Evolutionary conservation across 139 green algal species (phyloP), one percentile per base, ranked within the genome.

Genomic region (Chlamydomonas sp.): DNA sequence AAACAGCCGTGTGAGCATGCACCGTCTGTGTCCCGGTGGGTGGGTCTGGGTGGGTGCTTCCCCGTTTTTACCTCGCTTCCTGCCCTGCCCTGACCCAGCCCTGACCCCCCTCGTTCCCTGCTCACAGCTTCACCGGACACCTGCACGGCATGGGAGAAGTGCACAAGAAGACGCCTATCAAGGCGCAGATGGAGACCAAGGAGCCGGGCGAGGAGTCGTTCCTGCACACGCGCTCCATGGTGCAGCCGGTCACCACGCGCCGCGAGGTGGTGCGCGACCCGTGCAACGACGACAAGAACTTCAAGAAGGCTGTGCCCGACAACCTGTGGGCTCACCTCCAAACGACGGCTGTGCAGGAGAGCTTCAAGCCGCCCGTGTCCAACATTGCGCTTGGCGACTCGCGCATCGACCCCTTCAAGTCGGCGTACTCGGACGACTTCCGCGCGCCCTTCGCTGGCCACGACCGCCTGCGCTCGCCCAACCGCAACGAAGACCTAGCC

Each of bases 51-150:
- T n/a, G n/a, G n/a, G n/a, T n/a, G n/a, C n/a, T n/a, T n/a, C n/a
- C n/a, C n/a, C n/a, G n/a, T n/a, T n/a, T n/a, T n/a, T n/a, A n/a
- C n/a, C n/a, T n/a, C n/a, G n/a, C n/a, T n/a, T n/a, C n/a, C n/a
- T n/a, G n/a, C n/a, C n/a, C n/a, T n/a, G n/a, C n/a, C n/a, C n/a
- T n/a, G n/a, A n/a, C n/a, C n/a, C n/a, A n/a, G n/a, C n/a, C n/a
- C n/a, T n/a, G n/a, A n/a, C n/a, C n/a, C n/a, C n/a, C n/a, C n/a
- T n/a, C n/a, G 3, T 43, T 58, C 10, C 33, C 20, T 16, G 13
- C n/a, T n/a, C 37, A 58, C 77, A 91, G 86, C 69, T 93, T 89
- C 73, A 93, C 87, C 29, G 87, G 87, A 0, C 86, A 87, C 49
- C 62, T 88, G 2, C 77, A 86, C 24, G 71, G 71, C 24, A 28